Conservation (phyloP, 257 asterid genomes). For the Solanum dulcamara region DNA sequence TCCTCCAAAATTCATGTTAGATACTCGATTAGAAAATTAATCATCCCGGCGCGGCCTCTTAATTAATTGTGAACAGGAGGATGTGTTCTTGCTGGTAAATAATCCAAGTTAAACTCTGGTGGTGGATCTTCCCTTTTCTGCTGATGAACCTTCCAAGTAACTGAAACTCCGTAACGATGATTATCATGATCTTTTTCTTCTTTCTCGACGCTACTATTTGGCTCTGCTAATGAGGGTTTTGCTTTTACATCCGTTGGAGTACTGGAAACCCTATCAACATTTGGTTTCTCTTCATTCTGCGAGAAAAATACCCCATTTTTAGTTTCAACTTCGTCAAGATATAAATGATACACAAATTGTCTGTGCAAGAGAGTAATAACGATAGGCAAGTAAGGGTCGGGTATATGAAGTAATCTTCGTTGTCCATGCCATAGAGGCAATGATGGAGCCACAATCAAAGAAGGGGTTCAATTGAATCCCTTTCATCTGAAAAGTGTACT, state of each 20-base stretch:
- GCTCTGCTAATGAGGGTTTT: neutral
- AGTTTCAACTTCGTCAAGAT: neutral
- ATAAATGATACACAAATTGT: neutral
- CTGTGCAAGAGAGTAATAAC: neutral
- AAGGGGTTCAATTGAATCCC: neutral
- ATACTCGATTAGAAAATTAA: neutral
- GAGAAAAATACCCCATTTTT: neutral
- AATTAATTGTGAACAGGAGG: constrained; percentile 30
- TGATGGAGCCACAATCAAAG: neutral
- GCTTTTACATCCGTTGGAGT: constrained; percentile 3
- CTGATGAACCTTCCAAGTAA: constrained; percentile 48
- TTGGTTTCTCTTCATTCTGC: constrained; percentile 21
- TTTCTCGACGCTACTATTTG: neutral
- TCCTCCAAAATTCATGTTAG: neutral
- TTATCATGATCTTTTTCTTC: neutral
- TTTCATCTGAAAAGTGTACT: neutral
- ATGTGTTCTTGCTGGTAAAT: constrained; percentile 69
- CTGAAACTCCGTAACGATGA: constrained; percentile 1
- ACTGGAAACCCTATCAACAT: constrained; percentile 24
- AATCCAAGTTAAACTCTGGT: constrained; percentile 61
- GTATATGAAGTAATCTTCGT: neutral
- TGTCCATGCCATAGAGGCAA: neutral
- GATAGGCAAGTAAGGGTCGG: neutral
- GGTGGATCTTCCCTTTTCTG: constrained; percentile 33
- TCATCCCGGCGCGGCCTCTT: neutral